phyloP scores from a whole-genome alignment of 139 green algal species.

The Tetratostichococcus sp. region DNA sequence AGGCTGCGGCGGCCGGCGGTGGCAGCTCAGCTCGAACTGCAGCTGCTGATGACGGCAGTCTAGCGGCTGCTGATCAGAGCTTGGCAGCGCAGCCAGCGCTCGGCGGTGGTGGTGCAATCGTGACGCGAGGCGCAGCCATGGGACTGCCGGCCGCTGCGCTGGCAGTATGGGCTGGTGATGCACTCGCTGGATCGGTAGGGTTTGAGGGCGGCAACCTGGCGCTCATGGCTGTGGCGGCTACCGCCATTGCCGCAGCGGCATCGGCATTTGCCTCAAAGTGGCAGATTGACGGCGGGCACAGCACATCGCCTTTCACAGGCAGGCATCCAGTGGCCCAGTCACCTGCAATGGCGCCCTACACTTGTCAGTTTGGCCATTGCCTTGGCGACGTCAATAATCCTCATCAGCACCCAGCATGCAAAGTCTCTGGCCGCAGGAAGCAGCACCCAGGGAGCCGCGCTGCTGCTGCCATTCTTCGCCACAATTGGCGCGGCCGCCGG shows the following conservation, averaged over 20 bases:
- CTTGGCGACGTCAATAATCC: too few relatives aligned
- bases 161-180: slow-evolving; percentile 16
- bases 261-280: background rate
- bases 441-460: slow-evolving; percentile 31
- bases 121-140: slow-evolving; percentile 3
- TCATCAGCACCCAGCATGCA: background rate
- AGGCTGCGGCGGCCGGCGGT: background rate
- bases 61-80: background rate
- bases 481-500: slow-evolving; percentile 66
- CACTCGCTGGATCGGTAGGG: slow-evolving; percentile 9
- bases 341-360: too few relatives aligned
- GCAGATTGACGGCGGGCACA: too few relatives aligned
- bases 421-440: slow-evolving; percentile 17
- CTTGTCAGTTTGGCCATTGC: too few relatives aligned
- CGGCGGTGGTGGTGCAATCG: too few relatives aligned
- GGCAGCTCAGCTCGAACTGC: background rate
- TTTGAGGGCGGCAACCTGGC: slow-evolving; percentile 17
- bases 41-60: background rate
- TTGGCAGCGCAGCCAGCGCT: too few relatives aligned
- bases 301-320: too few relatives aligned
- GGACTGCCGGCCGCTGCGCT: slow-evolving; percentile 30
- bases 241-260: slow-evolving; percentile 10
- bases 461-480: slow-evolving; percentile 81
- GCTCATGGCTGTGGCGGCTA: slow-evolving; percentile 29
- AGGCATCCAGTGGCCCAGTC: too few relatives aligned